phyloP scores from a whole-genome alignment of 768 basidiomycete genomes.

The Hemileccinum rubropunctum region DNA sequence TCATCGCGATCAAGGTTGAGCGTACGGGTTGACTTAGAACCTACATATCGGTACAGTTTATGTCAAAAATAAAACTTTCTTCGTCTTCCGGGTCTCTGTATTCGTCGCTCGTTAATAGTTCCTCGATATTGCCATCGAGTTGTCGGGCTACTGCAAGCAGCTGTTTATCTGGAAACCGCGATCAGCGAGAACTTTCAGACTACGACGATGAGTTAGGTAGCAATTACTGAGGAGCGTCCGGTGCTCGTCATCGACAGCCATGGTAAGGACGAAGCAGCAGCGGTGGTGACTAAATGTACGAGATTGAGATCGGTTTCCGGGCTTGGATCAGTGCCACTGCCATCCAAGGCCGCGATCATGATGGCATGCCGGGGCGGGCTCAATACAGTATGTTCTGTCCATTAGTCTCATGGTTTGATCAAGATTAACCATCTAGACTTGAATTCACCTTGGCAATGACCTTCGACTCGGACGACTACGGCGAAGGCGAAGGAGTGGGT shows the following conservation, averaged over 20 bases:
- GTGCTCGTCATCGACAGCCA: conserved; percentile 14
- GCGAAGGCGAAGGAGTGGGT: conserved; percentile 11
- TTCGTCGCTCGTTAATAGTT: conserved; percentile 19
- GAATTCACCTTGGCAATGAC: conserved; percentile 4
- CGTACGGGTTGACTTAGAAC: neutral
- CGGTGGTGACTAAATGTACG: too few relatives aligned
- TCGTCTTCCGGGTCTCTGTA: conserved; percentile 17
- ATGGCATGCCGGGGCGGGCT: too few relatives aligned
- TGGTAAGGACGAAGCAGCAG: neutral
- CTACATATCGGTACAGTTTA: conserved; percentile 31
- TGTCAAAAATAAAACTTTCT: conserved; percentile 26
- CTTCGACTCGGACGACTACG: conserved; percentile 1
- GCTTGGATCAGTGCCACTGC: too few relatives aligned
- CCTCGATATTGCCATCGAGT: conserved; percentile 22
- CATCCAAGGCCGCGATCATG: too few relatives aligned
- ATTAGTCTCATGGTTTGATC: neutral
- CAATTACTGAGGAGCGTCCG: conserved; percentile 21
- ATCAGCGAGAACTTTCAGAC: neutral
- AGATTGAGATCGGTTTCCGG: too few relatives aligned
- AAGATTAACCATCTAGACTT: neutral
- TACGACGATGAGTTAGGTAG: neutral
- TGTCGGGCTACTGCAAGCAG: conserved; percentile 24
- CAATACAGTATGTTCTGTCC: too few relatives aligned
- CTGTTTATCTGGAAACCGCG: conserved; percentile 19
- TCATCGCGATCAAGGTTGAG: neutral